These are phyloP conservation scores for Cyclocybe aegerita DNA, from an alignment of 768 basidiomycete species.

Conservation along the genomic window DNA sequence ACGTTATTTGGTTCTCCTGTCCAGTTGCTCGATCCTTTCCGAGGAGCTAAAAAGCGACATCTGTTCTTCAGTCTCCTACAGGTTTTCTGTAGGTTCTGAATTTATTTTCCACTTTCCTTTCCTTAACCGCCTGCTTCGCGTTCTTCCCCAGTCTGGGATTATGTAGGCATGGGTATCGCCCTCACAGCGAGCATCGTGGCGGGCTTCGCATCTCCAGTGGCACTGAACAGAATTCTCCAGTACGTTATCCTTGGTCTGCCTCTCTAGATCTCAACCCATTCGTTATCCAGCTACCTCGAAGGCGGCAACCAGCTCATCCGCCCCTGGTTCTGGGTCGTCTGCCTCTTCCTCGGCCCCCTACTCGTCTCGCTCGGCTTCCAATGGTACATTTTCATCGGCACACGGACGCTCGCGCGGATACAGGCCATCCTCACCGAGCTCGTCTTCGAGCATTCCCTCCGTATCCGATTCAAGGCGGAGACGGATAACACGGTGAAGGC, in stretches of 20 bases:
- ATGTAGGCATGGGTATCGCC: conserved; percentile 25
- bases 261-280: background rate
- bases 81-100: conserved; percentile 27
- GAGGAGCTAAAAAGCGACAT: conserved; percentile 39
- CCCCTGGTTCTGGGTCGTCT: conserved; percentile 71
- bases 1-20: background rate
- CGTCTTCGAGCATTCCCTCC: conserved; percentile 48
- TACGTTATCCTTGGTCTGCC: conserved; percentile 14
- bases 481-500: conserved; percentile 9
- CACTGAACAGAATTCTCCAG: conserved; percentile 41
- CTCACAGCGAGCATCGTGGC: conserved; percentile 25
- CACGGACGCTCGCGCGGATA: conserved; percentile 32
- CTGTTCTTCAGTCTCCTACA: conserved; percentile 46
- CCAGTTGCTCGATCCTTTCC: conserved; percentile 39
- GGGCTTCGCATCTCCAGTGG: conserved; percentile 40
- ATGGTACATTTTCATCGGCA: conserved; percentile 53
- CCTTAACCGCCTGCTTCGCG: background rate
- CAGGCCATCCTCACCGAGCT: conserved; percentile 47
- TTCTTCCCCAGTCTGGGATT: conserved; percentile 22
- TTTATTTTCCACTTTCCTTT: too few species aligned
- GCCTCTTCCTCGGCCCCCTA: conserved; percentile 50
- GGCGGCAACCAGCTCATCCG: conserved; percentile 44
- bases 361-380: conserved; percentile 49
- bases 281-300: conserved; percentile 51
- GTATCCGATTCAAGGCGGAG: conserved; percentile 60